A percentile compares a stretch with the other conserved stretches of the same genome.
phyloP scores from a whole-genome alignment of 495 filamentous ascomycete species.

The Xylaria cubensis region DNA sequence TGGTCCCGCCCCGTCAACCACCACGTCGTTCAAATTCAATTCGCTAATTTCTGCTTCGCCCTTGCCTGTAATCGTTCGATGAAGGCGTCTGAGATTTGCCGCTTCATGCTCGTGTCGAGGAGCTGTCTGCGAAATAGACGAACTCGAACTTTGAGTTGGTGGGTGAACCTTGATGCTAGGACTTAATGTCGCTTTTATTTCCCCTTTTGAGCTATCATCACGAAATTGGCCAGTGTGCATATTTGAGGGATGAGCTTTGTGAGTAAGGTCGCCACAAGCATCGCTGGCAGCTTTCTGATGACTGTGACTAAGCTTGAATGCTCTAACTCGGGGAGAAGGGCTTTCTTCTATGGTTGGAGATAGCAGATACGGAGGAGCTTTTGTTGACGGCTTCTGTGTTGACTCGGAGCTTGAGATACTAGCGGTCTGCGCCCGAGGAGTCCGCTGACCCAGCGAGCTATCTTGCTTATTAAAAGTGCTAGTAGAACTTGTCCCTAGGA shows the following conservation, averaged over 20 bases:
- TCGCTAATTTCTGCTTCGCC: background rate
- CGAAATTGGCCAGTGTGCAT: background rate
- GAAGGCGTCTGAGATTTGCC: background rate
- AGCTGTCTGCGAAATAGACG: background rate
- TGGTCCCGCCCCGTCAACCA: background rate
- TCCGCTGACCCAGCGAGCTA: background rate
- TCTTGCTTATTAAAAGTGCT: slow-evolving; percentile 7
- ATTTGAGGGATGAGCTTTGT: background rate
- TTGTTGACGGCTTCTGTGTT: slow-evolving; percentile 30
- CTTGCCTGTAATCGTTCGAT: background rate
- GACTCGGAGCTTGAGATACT: slow-evolving; percentile 32
- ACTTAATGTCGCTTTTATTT: background rate
- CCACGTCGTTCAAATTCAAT: background rate
- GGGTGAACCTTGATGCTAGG: background rate
- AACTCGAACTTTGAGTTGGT: background rate
- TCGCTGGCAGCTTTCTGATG: background rate
- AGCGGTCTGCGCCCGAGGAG: slow-evolving; percentile 6
- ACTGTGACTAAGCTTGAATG: background rate
- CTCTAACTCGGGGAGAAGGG: slow-evolving; percentile 15
- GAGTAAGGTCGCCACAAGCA: background rate
- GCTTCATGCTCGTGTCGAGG: background rate
- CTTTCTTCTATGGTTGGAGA: slow-evolving; percentile 46
- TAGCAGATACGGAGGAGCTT: slow-evolving; percentile 34
- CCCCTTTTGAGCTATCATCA: background rate
- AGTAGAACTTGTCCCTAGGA: background rate